Conservation (phyloP, 495 filamentous ascomycete genomes). For the Tuber indicum region DNA sequence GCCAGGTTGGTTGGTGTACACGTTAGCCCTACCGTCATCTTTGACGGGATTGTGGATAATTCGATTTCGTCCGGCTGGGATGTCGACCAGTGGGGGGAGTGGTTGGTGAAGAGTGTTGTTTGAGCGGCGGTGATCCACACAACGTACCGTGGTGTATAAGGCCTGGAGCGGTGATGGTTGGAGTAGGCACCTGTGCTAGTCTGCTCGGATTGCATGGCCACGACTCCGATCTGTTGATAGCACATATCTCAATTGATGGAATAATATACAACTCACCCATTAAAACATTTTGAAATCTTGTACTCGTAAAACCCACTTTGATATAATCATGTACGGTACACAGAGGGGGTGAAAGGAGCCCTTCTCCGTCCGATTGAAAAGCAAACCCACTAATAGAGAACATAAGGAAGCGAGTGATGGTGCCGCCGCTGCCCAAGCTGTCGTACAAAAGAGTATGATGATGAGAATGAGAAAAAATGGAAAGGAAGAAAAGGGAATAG, state of each 20-base stretch:
- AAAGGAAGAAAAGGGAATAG: slow-evolving; percentile 9
- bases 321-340: not conserved
- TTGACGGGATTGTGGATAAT: slow-evolving; percentile 75
- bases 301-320: not conserved
- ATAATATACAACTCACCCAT: not conserved
- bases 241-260: not conserved
- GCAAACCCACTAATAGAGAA: not conserved
- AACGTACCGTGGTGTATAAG: not conserved
- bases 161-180: slow-evolving; percentile 19
- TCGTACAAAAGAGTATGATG: not conserved
- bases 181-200: not conserved
- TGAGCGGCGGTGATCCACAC: slow-evolving; percentile 42
- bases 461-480: slow-evolving; percentile 6
- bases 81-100: slow-evolving; percentile 64
- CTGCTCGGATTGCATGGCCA: not conserved
- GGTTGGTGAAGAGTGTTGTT: slow-evolving; percentile 68
- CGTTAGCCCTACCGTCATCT: slow-evolving; percentile 81
- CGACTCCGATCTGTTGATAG: not conserved
- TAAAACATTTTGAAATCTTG: not conserved
- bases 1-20: slow-evolving; percentile 72
- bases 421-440: not conserved
- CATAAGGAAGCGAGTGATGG: not conserved
- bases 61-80: slow-evolving; percentile 72
- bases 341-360: not conserved
- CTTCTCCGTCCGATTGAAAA: not conserved